Evolutionary conservation across 805 yeast species (phyloP).

Genomic region (Candida silvatica): DNA sequence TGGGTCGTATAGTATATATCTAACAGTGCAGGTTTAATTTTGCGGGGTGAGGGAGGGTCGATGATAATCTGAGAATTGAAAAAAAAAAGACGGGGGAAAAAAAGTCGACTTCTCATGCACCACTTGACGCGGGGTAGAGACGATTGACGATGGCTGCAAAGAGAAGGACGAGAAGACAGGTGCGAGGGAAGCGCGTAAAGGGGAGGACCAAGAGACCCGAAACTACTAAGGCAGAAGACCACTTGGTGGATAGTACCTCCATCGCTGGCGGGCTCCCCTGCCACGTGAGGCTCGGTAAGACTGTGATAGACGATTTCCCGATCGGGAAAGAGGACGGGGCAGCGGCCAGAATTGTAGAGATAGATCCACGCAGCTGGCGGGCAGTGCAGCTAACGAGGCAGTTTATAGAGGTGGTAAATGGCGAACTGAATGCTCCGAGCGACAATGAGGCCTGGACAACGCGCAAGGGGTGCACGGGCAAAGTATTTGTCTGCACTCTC

Average conservation of each 20-base stretch:
- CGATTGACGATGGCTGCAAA: conserved; percentile 4
- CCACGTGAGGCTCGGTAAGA: too few species aligned
- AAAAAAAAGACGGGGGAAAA: not conserved
- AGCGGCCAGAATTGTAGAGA: conserved; percentile 22
- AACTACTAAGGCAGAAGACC: too few species aligned
- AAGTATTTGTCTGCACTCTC: conserved; percentile 39
- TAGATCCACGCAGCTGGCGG: conserved; percentile 20
- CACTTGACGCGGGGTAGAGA: conserved; percentile 27
- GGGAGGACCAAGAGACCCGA: too few species aligned
- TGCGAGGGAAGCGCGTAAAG: too few species aligned
- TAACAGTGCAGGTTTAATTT: conserved; percentile 1
- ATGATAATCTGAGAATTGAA: not conserved
- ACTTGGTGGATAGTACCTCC: too few species aligned
- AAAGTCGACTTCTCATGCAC: not conserved
- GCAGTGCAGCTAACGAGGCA: conserved; percentile 23
- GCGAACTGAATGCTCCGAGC: conserved; percentile 49
- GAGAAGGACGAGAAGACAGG: conserved; percentile 5
- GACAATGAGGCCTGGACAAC: conserved; percentile 6
- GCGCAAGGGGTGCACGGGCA: conserved; percentile 20
- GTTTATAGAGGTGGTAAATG: conserved; percentile 46
- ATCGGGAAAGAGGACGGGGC: too few species aligned
- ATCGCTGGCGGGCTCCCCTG: too few species aligned
- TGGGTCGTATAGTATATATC: conserved; percentile 1
- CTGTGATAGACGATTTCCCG: too few species aligned
- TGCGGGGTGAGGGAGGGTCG: not conserved